phyloP scores from a whole-genome alignment of 768 basidiomycete species.

The Boletus eberwhitei region DNA sequence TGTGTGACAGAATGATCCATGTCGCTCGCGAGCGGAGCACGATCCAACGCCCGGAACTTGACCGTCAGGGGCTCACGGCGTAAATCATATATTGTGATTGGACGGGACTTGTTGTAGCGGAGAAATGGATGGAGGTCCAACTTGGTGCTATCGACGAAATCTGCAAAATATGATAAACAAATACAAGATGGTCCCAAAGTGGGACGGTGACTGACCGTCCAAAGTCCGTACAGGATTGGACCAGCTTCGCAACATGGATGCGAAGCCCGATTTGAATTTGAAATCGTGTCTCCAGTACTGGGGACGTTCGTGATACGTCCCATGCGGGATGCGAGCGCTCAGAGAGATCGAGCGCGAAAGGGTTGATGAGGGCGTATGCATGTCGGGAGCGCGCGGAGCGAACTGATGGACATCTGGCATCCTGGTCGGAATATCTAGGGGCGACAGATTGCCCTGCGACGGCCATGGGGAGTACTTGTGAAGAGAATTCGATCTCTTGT shows the following conservation, averaged over 20 bases:
- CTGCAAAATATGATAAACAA: constrained; percentile 9
- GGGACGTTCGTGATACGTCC: constrained; percentile 22
- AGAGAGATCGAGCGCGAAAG: constrained; percentile 17
- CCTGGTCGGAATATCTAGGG: constrained; percentile 13
- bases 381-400: constrained; percentile 11
- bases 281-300: constrained; percentile 31
- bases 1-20: constrained; percentile 52
- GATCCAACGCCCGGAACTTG: constrained; percentile 44
- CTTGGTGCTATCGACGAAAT: constrained; percentile 24
- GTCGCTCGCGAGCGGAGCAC: constrained; percentile 45
- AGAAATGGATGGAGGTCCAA: constrained; percentile 24
- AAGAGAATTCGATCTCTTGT: constrained; percentile 3
- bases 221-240: constrained; percentile 9
- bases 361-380: constrained; percentile 28
- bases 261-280: constrained; percentile 30
- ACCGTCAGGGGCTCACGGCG: constrained; percentile 40
- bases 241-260: constrained; percentile 28
- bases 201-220: constrained; percentile 16
- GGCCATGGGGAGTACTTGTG: constrained; percentile 15
- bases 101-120: constrained; percentile 24
- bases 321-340: constrained; percentile 9
- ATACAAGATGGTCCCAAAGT: not conserved
- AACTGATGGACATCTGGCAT: constrained; percentile 21
- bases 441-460: constrained; percentile 18
- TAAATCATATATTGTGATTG: constrained; percentile 49